phyloP scores from a whole-genome alignment of 1,284 basidiomycete genomes.

The Athelia psychrophila region DNA sequence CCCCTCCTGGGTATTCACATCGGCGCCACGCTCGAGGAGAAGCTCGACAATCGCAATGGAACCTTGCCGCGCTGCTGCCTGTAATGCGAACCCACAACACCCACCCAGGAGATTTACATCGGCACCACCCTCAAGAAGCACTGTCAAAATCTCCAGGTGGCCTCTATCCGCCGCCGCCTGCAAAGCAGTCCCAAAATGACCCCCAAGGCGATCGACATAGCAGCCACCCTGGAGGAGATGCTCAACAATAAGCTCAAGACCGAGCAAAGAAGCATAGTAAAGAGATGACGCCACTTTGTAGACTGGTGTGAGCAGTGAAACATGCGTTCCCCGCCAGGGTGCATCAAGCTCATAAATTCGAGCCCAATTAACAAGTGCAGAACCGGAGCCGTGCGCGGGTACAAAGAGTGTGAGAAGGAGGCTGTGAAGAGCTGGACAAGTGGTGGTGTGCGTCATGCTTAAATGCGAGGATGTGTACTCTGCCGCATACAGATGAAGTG shows the following conservation, averaged over 20 bases:
- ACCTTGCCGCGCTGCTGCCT: neutral
- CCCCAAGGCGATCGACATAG: neutral
- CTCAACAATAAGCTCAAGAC: neutral
- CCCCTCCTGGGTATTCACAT: neutral
- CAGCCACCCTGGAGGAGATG: neutral
- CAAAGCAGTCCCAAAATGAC: neutral
- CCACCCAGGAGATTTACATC: neutral
- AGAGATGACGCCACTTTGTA: neutral
- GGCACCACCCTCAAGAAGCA: neutral
- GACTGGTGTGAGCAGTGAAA: neutral
- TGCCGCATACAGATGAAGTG: neutral
- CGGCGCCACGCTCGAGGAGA: neutral
- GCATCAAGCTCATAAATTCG: neutral
- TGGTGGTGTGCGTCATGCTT: neutral
- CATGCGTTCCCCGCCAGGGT: no score
- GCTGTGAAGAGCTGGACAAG: neutral
- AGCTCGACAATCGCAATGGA: neutral
- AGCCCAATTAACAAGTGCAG: neutral
- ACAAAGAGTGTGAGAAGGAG: neutral
- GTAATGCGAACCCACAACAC: neutral
- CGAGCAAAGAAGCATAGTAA: neutral
- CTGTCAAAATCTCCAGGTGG: neutral
- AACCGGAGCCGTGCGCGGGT: neutral
- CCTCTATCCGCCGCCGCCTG: neutral
- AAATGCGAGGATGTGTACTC: neutral